Evolutionary conservation across 2,329 filamentous ascomycete species (phyloP).

Genomic region (Zasmidium angulare): DNA sequence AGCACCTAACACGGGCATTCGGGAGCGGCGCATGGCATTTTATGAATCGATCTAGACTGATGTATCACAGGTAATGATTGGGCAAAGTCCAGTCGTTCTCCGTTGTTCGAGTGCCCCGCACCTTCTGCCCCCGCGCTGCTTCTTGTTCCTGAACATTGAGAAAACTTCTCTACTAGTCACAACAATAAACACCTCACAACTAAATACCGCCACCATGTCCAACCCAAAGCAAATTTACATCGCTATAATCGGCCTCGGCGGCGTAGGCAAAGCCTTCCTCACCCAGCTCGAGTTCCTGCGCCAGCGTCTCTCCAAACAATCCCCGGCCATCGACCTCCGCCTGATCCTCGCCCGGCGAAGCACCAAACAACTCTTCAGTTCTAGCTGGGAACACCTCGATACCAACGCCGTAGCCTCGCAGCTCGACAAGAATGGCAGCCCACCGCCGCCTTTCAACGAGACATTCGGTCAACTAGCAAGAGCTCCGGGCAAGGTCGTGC

Average conservation of each 20-base stretch:
- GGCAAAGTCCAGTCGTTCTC: too few relatives aligned
- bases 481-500: slow-evolving; percentile 74
- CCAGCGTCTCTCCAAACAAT: slow-evolving; percentile 54
- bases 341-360: slow-evolving; percentile 85
- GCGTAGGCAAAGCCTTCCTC: slow-evolving; percentile 90
- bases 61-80: too few relatives aligned
- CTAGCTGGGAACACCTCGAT: slow-evolving; percentile 68
- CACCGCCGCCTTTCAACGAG: slow-evolving; percentile 66
- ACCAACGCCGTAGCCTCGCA: slow-evolving; percentile 61
- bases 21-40: too few relatives aligned
- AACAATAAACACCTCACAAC: not conserved
- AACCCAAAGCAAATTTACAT: slow-evolving; percentile 38
- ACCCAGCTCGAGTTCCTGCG: slow-evolving; percentile 71
- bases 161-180: not conserved
- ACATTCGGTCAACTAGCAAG: slow-evolving; percentile 75
- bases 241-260: slow-evolving; percentile 67
- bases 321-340: slow-evolving; percentile 64
- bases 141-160: too few relatives aligned
- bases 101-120: too few relatives aligned
- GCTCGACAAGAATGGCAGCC: slow-evolving; percentile 63
- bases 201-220: not conserved
- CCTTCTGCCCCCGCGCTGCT: too few relatives aligned
- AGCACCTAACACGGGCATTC: too few relatives aligned
- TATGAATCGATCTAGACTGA: too few relatives aligned
- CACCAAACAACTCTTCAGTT: slow-evolving; percentile 75